These are phyloP conservation scores for Calonectria hawksworthii DNA, from an alignment of 2,329 filamentous ascomycete genomes.

Conservation along the genomic window DNA sequence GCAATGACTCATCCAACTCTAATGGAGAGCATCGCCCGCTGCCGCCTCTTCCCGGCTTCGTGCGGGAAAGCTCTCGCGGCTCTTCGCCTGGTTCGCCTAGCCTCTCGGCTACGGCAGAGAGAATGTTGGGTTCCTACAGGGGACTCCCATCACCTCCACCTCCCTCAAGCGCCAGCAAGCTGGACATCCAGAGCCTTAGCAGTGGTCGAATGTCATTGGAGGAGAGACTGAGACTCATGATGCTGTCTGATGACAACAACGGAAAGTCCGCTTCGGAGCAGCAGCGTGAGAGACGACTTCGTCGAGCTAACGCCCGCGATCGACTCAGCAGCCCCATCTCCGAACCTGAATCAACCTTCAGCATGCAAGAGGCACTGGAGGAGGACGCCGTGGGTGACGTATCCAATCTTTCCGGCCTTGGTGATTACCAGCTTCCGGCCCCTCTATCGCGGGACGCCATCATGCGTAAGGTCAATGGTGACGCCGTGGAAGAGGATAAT, in stretches of 20 bases:
- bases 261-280: conserved; percentile 73
- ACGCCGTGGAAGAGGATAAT: conserved; percentile 68
- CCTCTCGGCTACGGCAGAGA: conserved; percentile 80
- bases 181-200: conserved; percentile 83
- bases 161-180: conserved; percentile 75
- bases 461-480: conserved; percentile 83
- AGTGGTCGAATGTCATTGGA: conserved; percentile 86
- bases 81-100: conserved; percentile 71
- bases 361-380: conserved; percentile 57
- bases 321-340: conserved; percentile 60
- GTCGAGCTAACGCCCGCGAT: conserved; percentile 70
- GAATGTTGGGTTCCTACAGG: conserved; percentile 75
- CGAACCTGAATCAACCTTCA: conserved; percentile 53
- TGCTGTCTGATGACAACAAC: conserved; percentile 78
- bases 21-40: conserved; percentile 87
- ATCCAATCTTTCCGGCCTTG: conserved; percentile 68
- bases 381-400: conserved; percentile 73
- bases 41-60: conserved; percentile 83
- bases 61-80: conserved; percentile 56
- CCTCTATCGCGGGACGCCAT: conserved; percentile 96
- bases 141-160: conserved; percentile 81
- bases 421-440: conserved; percentile 77
- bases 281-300: conserved; percentile 78
- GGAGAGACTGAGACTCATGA: conserved; percentile 89
- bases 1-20: conserved; percentile 81